Conservation (phyloP, 306 rosid species). For the Dalbergia oliveri region DNA sequence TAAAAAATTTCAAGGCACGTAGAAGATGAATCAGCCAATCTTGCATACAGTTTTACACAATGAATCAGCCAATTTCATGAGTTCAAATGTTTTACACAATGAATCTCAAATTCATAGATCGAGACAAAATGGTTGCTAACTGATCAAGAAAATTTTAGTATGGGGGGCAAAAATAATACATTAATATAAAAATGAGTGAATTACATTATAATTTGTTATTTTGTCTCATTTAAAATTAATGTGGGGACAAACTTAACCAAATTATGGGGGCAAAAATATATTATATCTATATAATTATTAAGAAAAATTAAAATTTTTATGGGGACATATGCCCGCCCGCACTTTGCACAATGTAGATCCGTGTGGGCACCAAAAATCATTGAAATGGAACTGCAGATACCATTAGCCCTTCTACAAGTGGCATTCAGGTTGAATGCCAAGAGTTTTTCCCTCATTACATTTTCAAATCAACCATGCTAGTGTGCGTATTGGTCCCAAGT, state of each 20-base stretch:
- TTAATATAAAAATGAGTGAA: no score
- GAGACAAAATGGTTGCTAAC: neutral
- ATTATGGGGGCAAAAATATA: no score
- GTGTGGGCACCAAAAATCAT: slow-evolving; percentile 11
- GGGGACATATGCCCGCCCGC: no score
- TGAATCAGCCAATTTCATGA: slow-evolving; percentile 4
- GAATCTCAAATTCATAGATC: slow-evolving; percentile 19
- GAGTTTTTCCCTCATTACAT: neutral
- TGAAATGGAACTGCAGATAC: neutral
- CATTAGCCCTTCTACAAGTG: neutral
- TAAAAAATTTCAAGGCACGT: neutral
- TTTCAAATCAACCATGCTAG: slow-evolving; percentile 29
- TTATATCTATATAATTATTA: no score
- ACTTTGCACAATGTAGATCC: no score
- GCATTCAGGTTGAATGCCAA: slow-evolving; percentile 1
- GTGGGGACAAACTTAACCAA: no score
- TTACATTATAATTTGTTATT: no score
- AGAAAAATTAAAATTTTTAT: no score
- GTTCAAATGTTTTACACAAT: slow-evolving; percentile 19
- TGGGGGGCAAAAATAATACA: no score
- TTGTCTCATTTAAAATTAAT: no score
- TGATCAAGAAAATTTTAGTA: no score
- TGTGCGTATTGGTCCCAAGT: slow-evolving; percentile 5
- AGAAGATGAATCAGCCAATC: slow-evolving; percentile 5
- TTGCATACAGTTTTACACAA: slow-evolving; percentile 18